These are phyloP conservation scores for Saturnispora mendoncae DNA, from an alignment of 805 yeast genomes.

Conservation along the genomic window DNA sequence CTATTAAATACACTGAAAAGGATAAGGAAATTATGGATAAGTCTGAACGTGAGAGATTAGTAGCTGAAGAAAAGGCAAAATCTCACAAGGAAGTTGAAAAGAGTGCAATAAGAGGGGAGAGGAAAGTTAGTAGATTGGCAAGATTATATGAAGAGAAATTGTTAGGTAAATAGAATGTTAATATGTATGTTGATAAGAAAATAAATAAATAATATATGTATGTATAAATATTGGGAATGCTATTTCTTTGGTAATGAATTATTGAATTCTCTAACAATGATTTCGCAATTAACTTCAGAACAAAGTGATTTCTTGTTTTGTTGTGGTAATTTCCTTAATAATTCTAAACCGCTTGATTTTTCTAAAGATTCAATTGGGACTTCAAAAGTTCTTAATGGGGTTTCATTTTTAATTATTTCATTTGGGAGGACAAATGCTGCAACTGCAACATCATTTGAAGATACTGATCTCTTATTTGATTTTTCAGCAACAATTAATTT, in stretches of 20 bases:
- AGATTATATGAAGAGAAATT: conserved; percentile 40
- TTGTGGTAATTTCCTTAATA: conserved; percentile 60
- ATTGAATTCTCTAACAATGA: conserved; percentile 73
- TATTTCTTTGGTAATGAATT: conserved; percentile 30
- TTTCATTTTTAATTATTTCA: conserved; percentile 60
- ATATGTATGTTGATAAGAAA: background rate
- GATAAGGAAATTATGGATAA: conserved; percentile 21
- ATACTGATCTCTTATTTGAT: conserved; percentile 30
- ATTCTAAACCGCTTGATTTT: conserved; percentile 74
- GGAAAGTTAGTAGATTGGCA: conserved; percentile 46
- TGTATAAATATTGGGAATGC: conserved; percentile 1
- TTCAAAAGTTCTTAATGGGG: conserved; percentile 65
- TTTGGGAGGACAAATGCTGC: conserved; percentile 95
- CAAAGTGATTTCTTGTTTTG: conserved; percentile 57
- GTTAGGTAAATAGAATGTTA: conserved; percentile 11
- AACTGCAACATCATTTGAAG: conserved; percentile 46
- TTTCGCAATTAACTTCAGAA: conserved; percentile 67
- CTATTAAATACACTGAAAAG: conserved; percentile 27
- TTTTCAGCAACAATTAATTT: conserved; percentile 82
- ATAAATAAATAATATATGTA: conserved; percentile 2
- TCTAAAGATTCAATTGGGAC: conserved; percentile 90
- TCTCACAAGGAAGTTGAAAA: conserved; percentile 28
- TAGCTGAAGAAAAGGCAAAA: conserved; percentile 6
- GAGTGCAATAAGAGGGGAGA: conserved; percentile 27
- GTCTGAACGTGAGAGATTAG: conserved; percentile 15